Evolutionary conservation across 495 filamentous ascomycete species (phyloP).

Genomic region (Hypoxylon crocopeplum): DNA sequence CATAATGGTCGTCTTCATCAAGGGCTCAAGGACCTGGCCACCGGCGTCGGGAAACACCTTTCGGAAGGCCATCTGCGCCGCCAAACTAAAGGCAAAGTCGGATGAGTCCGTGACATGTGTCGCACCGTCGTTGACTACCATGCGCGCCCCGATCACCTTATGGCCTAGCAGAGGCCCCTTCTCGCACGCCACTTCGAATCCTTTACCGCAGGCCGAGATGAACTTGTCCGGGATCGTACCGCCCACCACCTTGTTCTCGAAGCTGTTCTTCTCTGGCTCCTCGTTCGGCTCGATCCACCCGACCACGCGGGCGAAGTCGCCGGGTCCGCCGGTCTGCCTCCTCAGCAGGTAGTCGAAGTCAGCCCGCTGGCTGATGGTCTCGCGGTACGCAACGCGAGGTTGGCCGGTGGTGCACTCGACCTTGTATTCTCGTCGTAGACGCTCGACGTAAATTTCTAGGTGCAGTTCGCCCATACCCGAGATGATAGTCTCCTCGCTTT

Average conservation of each 20-base stretch:
- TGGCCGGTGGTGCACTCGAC: slow-evolving; percentile 95
- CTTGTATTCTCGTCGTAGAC: slow-evolving; percentile 96
- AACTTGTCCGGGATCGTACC: slow-evolving; percentile 96
- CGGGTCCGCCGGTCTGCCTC: slow-evolving; percentile 95
- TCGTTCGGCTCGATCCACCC: slow-evolving; percentile 91
- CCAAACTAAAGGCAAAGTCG: slow-evolving; percentile 97
- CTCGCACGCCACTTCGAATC: slow-evolving; percentile 82
- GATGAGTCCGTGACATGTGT: slow-evolving; percentile 98
- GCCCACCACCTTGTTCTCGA: slow-evolving; percentile 85
- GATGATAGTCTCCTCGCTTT: slow-evolving; percentile 95
- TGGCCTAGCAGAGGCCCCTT: slow-evolving; percentile 94
- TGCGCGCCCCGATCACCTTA: slow-evolving; percentile 84
- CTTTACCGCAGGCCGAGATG: slow-evolving; percentile 94
- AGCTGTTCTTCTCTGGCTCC: slow-evolving; percentile 75
- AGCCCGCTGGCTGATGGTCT: slow-evolving; percentile 80
- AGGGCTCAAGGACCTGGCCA: slow-evolving; percentile 86
- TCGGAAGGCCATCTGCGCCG: slow-evolving; percentile 95
- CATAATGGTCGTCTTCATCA: slow-evolving; percentile 98
- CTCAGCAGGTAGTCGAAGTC: slow-evolving; percentile 93
- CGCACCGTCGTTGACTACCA: slow-evolving; percentile 96
- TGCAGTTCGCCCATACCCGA: slow-evolving; percentile 99
- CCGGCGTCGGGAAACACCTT: slow-evolving; percentile 84
- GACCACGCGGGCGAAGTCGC: slow-evolving; percentile 92
- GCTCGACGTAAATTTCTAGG: slow-evolving; percentile 96
- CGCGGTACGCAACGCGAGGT: slow-evolving; percentile 96